Evolutionary conservation across 2,329 filamentous ascomycete species (phyloP), one percentile per base, ranked within the genome.

Genomic region (Dactylellina sp.): DNA sequence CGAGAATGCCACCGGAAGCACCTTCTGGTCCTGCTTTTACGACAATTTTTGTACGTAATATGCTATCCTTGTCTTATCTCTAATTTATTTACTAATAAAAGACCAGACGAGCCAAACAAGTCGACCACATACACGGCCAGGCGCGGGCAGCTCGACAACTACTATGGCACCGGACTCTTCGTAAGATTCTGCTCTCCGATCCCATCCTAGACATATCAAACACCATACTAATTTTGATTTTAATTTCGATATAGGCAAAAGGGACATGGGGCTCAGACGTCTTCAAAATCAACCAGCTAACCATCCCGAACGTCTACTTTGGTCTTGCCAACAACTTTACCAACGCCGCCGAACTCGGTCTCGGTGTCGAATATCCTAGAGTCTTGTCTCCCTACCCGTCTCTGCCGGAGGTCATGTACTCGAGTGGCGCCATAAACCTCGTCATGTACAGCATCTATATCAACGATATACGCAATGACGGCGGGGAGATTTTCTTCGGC

Each of bases 271-370:
- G 70, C 28, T 74, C 70, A 7, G 70, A 74, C n/a, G 47, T 66
- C 39, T 66, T 74, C 61, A 66, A 74, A 50, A 74, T 74, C 42
- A 74, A 74, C 25, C 70, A 74, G 40, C 44, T 74, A 12, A 66
- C 61, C 3, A 56, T 74, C 28, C 44, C 53, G 2, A 55, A 66
- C 16, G 70, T 74, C 37, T 61, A 56, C 49, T 74, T 74, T 40
- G 70, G 70, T 16, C 53, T 74, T 16, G 70, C 70, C 11, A 50
- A 18, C 28, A 74, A 74, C 55, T 74, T 57, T 20, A 74, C 70
- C 40, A 74, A 52, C 7, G 53, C 61, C 11, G 70, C 61, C 3
- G 56, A 74, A 40, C 47, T 74, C 14, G 70, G 70, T 14, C 49
- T 74, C 1, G 70, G 70, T 14, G 70, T 74, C 12, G 70, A 65